A percentile compares a stretch with the other conserved stretches of the same genome.
phyloP scores from a whole-genome alignment of 1,284 basidiomycete genomes.

The Puccinia horiana region DNA sequence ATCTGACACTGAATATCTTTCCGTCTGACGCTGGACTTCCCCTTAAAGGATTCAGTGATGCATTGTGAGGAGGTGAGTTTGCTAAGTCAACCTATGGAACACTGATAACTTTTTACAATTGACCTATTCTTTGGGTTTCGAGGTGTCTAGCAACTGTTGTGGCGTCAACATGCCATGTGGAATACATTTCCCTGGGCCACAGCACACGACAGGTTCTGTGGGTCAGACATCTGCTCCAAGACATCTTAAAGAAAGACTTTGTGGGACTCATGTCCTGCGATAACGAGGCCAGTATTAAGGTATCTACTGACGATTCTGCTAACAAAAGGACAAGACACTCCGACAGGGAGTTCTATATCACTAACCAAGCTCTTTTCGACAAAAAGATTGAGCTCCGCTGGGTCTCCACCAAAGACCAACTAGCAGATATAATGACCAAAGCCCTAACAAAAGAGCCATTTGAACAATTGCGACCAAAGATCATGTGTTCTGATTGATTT shows the following conservation, averaged over 20 bases:
- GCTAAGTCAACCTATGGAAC: neutral
- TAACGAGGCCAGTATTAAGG: neutral
- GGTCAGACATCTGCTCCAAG: neutral
- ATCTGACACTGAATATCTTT: no score
- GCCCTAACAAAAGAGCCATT: neutral
- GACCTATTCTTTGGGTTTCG: neutral
- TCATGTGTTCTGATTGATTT: no score
- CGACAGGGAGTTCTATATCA: slow-evolving; percentile 7
- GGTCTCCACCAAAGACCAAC: neutral
- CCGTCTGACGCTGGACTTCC: no score
- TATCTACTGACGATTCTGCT: neutral
- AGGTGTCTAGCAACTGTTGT: neutral
- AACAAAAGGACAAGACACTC: slow-evolving; percentile 7
- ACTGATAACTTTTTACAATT: neutral
- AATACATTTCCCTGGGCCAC: slow-evolving; percentile 11
- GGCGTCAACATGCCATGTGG: slow-evolving; percentile 12
- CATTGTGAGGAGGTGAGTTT: no score
- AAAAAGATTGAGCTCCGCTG: neutral
- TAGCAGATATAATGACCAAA: slow-evolving; percentile 26
- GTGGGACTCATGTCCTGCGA: neutral
- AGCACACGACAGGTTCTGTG: neutral
- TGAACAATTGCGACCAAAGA: no score
- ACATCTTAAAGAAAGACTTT: no score
- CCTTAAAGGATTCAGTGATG: neutral
- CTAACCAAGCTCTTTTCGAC: slow-evolving; percentile 10